Conservation (phyloP, 352 stramenopile genomes). For the Pythium diclinum region DNA sequence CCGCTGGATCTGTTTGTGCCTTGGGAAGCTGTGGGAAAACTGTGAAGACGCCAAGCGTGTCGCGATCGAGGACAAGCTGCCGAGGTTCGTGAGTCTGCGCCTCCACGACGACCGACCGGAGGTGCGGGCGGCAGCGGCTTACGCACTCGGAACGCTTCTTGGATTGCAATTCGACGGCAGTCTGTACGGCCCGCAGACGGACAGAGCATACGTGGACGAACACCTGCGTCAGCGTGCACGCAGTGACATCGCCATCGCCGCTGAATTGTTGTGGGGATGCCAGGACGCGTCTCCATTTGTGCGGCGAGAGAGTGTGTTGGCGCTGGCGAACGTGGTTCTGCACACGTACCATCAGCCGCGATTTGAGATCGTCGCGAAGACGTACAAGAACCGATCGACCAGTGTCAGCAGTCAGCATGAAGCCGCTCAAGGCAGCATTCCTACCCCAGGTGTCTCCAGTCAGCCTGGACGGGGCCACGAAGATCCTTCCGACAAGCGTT, state of each 20-base stretch:
- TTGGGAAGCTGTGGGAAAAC: slow-evolving; percentile 95
- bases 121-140: slow-evolving; percentile 91
- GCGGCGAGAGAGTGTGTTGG: slow-evolving; percentile 77
- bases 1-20: slow-evolving; percentile 89
- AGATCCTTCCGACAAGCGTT: slow-evolving; percentile 13
- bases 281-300: slow-evolving; percentile 85
- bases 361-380: slow-evolving; percentile 82
- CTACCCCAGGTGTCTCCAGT: not conserved
- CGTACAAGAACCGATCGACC: slow-evolving; percentile 62
- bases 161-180: slow-evolving; percentile 71
- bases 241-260: slow-evolving; percentile 66
- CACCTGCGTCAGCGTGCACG: slow-evolving; percentile 57
- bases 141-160: slow-evolving; percentile 92
- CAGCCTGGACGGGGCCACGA: not conserved
- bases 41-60: slow-evolving; percentile 87
- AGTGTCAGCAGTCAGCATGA: slow-evolving; percentile 13
- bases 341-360: slow-evolving; percentile 83
- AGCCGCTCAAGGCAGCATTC: not conserved
- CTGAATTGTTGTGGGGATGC: slow-evolving; percentile 62
- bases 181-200: slow-evolving; percentile 36
- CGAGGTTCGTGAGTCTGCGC: slow-evolving; percentile 74
- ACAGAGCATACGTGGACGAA: slow-evolving; percentile 42
- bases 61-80: slow-evolving; percentile 83
- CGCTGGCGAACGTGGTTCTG: slow-evolving; percentile 79
- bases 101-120: slow-evolving; percentile 86